Percentiles rank a stretch among this genome's conserved stretches.
phyloP scores from a whole-genome alignment of 2,329 filamentous ascomycete genomes.

The Colletotrichum cuscutae region DNA sequence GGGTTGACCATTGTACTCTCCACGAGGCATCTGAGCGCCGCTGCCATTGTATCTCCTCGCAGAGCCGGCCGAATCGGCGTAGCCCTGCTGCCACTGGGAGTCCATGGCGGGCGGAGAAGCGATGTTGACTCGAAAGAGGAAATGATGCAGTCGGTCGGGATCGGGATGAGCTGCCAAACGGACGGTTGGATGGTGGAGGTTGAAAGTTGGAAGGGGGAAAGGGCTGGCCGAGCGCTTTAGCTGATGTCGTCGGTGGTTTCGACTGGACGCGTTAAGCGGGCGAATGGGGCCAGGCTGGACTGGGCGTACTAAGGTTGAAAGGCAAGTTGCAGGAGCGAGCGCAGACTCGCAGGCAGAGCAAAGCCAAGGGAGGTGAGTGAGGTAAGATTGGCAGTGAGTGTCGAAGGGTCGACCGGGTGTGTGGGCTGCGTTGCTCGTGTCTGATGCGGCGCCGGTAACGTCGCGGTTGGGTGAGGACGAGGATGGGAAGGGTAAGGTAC shows the following conservation, averaged over 20 bases:
- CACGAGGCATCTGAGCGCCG: constrained; percentile 47
- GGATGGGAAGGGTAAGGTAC: neutral
- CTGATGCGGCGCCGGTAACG: constrained; percentile 11
- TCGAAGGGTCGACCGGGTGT: neutral
- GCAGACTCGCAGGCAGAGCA: constrained; percentile 3
- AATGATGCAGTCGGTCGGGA: constrained; percentile 15
- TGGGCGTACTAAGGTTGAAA: constrained; percentile 24
- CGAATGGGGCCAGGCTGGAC: constrained; percentile 29
- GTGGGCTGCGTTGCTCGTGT: constrained; percentile 7
- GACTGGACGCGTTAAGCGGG: constrained; percentile 35
- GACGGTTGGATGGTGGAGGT: constrained; percentile 21
- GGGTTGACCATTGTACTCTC: constrained; percentile 44
- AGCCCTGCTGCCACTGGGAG: constrained; percentile 66
- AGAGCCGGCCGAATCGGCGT: constrained; percentile 71
- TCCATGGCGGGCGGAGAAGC: constrained; percentile 55
- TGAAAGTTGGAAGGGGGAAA: constrained; percentile 31
- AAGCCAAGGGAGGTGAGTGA: constrained; percentile 4
- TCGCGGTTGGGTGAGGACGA: neutral
- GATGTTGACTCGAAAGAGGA: constrained; percentile 26
- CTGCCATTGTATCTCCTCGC: constrained; percentile 72
- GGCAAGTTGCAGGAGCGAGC: constrained; percentile 12
- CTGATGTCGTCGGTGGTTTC: constrained; percentile 33
- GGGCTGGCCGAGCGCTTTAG: constrained; percentile 26
- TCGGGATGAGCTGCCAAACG: constrained; percentile 14
- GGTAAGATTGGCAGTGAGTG: neutral